Evolutionary conservation across 1,139 yeast genomes (phyloP), one percentile per base, ranked within the genome.

Genomic region (Citeromyces siamensis): DNA sequence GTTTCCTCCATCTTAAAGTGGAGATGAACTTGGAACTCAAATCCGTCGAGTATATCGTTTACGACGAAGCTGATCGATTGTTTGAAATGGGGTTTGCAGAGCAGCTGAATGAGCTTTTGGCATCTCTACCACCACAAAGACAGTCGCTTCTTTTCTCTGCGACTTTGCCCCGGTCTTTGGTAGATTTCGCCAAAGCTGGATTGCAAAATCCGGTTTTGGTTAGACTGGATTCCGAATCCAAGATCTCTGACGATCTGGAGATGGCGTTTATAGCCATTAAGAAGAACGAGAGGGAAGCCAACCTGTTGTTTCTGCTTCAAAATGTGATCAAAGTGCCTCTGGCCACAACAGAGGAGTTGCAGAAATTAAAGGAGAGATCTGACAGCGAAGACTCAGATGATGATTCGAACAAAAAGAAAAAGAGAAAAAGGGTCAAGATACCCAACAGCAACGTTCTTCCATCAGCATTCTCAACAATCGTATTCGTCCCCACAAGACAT

Each of bases 61-160:
- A 90, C 55, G 99, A 93, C 62, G 99, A 93, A 64, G 98, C 98
- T 27, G 99, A 93, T 66, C 70, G 97, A 51, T 68, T 93, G 48
- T 93, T 93, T 53, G 99, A 93, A 60, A 80, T 88, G 82, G 97
- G 98, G 39, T 93, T 93, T 56, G 80, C 94, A 26, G 95, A 86
- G 50, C 98, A 93, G 54, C 68, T 93, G 52, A 85, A 84, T 51
- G 97, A 90, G 56, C 68, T 93, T 46, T 60, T 93, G 37, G 90
- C 86, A 2, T 69, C 93, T 1, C 67, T 90, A 42, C 95, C 97
- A 0, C 58, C 85, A 12, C 66, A 69, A 31, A 72, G 97, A 53
- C 98, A 93, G 58, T 81, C 96, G 0, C 63, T 90, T 37, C 64
- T 93, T 44, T 93, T 93, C 48, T 84, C 95, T 28, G 99, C 99